These are phyloP conservation scores for Arabidopsis arenosa DNA, from an alignment of 345 rosid genomes.

Conservation along the genomic window DNA sequence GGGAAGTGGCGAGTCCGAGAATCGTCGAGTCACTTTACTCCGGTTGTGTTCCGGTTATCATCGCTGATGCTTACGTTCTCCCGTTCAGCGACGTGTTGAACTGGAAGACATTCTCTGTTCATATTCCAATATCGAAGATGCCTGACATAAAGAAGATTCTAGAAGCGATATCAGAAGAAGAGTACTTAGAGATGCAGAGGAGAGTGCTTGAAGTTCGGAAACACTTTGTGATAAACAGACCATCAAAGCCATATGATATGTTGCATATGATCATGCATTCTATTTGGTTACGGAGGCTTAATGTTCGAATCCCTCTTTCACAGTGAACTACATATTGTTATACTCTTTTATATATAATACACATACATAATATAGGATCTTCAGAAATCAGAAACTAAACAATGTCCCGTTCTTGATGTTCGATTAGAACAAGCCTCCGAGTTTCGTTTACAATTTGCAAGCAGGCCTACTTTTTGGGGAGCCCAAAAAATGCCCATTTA, in stretches of 20 bases:
- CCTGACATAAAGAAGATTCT: constrained; percentile 57
- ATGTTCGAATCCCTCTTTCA: constrained; percentile 46
- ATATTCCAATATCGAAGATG: constrained; percentile 49
- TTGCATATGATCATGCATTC: constrained; percentile 74
- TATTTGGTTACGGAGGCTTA: constrained; percentile 71
- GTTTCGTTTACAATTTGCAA: background rate
- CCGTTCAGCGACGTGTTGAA: constrained; percentile 71
- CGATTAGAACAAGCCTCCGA: background rate
- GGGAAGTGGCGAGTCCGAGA: constrained; percentile 76
- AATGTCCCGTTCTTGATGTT: constrained; percentile 3
- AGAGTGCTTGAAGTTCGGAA: constrained; percentile 51
- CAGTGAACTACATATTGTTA: constrained; percentile 17
- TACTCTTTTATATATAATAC: constrained; percentile 7
- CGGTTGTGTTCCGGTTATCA: constrained; percentile 66
- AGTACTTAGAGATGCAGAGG: constrained; percentile 51
- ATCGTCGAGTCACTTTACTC: constrained; percentile 54
- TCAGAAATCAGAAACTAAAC: background rate
- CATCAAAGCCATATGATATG: constrained; percentile 65
- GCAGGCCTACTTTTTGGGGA: background rate
- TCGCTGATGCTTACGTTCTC: constrained; percentile 53
- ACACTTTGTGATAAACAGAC: constrained; percentile 63
- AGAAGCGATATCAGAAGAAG: constrained; percentile 36
- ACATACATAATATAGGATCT: constrained; percentile 12
- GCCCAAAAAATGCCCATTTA: constrained; percentile 26
- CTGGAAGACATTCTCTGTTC: constrained; percentile 59